Evolutionary conservation across 805 yeast genomes (phyloP).

Genomic region (Kodamaea hsintzibuensis): DNA sequence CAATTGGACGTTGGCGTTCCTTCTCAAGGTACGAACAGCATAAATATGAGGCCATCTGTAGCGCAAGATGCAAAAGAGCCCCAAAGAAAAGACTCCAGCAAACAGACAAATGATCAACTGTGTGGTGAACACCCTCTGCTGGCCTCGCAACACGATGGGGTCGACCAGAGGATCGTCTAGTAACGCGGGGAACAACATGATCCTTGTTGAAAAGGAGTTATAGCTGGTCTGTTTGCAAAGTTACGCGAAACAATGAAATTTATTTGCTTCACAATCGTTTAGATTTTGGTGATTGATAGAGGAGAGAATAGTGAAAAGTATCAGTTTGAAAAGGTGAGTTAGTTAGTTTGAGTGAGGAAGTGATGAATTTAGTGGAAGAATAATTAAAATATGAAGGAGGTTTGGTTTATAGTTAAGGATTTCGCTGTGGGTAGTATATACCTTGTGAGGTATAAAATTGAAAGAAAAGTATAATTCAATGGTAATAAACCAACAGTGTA

Average conservation of each 20-base stretch:
- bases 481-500: too few relatives aligned
- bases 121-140: constrained; percentile 58
- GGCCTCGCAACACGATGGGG: constrained; percentile 43
- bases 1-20: constrained; percentile 33
- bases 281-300: background rate
- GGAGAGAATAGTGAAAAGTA: background rate
- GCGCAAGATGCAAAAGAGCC: constrained; percentile 51
- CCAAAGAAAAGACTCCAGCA: constrained; percentile 48
- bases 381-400: too few relatives aligned
- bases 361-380: too few relatives aligned
- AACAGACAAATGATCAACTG: constrained; percentile 51
- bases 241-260: background rate
- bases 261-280: background rate
- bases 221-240: background rate
- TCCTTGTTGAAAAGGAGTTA: constrained; percentile 1
- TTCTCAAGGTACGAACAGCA: constrained; percentile 54
- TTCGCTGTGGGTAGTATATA: too few relatives aligned
- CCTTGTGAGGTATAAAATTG: too few relatives aligned
- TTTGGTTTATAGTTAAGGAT: too few relatives aligned
- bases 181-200: background rate
- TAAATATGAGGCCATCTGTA: constrained; percentile 58
- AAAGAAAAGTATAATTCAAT: too few relatives aligned
- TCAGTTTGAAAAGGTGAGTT: too few relatives aligned
- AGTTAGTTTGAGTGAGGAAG: too few relatives aligned
- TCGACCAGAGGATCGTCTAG: constrained; percentile 14